These are phyloP conservation scores for Mucor irregularis DNA, from an alignment of 371 early-diverging fungal species.

Conservation along the genomic window DNA sequence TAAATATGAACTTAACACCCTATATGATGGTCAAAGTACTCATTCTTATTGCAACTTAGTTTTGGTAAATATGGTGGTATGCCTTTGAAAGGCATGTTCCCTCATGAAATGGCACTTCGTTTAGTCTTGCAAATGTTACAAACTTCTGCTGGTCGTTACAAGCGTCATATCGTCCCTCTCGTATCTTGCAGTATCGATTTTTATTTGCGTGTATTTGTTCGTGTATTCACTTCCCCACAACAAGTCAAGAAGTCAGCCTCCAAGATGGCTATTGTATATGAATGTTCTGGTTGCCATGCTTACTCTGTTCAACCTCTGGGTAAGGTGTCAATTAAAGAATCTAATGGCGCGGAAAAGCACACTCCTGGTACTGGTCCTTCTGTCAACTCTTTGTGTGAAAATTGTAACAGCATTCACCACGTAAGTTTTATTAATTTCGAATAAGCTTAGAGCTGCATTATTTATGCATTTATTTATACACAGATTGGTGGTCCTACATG, in stretches of 20 bases:
- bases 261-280: slow-evolving; percentile 80
- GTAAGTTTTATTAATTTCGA: slow-evolving; percentile 36
- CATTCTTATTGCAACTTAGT: slow-evolving; percentile 25
- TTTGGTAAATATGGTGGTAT: slow-evolving; percentile 96
- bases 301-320: slow-evolving; percentile 75
- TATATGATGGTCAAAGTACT: neutral
- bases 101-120: slow-evolving; percentile 90
- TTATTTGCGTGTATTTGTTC: slow-evolving; percentile 98
- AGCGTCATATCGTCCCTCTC: slow-evolving; percentile 88
- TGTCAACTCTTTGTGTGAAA: slow-evolving; percentile 64
- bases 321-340: slow-evolving; percentile 42
- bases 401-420: slow-evolving; percentile 71
- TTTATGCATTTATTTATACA: no score
- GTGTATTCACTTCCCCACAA: slow-evolving; percentile 82
- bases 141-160: slow-evolving; percentile 88
- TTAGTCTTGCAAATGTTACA: slow-evolving; percentile 87
- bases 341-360: slow-evolving; percentile 56
- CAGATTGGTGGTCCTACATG: slow-evolving; percentile 96
- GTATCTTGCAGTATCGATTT: slow-evolving; percentile 98
- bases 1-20: slow-evolving; percentile 16
- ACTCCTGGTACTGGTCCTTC: slow-evolving; percentile 64
- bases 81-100: slow-evolving; percentile 80
- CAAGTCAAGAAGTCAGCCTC: slow-evolving; percentile 78
- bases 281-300: slow-evolving; percentile 84
- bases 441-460: neutral